These are phyloP conservation scores for Coemansia erecta DNA, from an alignment of 192 early-diverging fungal genomes.

Conservation along the genomic window DNA sequence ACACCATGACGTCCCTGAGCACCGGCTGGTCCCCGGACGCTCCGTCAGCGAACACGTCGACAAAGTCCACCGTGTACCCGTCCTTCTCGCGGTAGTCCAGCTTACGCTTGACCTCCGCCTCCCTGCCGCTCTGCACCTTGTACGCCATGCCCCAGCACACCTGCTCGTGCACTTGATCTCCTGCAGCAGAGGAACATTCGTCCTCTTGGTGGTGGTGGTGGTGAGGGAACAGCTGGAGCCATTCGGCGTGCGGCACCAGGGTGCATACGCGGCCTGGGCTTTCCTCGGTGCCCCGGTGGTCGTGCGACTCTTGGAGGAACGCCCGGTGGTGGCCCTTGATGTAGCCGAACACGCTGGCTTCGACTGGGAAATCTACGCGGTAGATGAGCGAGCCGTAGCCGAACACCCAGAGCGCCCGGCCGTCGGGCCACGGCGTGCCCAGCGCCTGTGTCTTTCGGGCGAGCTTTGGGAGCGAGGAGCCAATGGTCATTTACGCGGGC, in stretches of 20 bases:
- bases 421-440: constrained; percentile 27
- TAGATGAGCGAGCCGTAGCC: constrained; percentile 71
- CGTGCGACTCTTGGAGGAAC: constrained; percentile 62
- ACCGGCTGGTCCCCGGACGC: constrained; percentile 38
- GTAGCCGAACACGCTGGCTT: constrained; percentile 25
- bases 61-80: constrained; percentile 70
- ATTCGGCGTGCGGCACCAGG: constrained; percentile 70
- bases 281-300: constrained; percentile 82
- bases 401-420: constrained; percentile 60
- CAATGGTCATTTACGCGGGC: not conserved
- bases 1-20: constrained; percentile 64
- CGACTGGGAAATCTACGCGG: constrained; percentile 70
- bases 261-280: constrained; percentile 85
- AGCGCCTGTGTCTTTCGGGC: constrained; percentile 5
- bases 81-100: constrained; percentile 89
- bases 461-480: no score
- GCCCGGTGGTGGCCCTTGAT: constrained; percentile 16
- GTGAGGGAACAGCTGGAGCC: constrained; percentile 42
- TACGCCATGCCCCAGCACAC: constrained; percentile 83
- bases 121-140: constrained; percentile 65
- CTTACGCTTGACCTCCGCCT: constrained; percentile 65
- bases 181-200: no score
- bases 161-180: no score
- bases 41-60: constrained; percentile 61
- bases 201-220: constrained; percentile 1